A percentile compares a stretch with the other conserved stretches of the same genome.
These are phyloP conservation scores for Mycena vulgaris DNA, from an alignment of 768 basidiomycete species.

Conservation along the genomic window DNA sequence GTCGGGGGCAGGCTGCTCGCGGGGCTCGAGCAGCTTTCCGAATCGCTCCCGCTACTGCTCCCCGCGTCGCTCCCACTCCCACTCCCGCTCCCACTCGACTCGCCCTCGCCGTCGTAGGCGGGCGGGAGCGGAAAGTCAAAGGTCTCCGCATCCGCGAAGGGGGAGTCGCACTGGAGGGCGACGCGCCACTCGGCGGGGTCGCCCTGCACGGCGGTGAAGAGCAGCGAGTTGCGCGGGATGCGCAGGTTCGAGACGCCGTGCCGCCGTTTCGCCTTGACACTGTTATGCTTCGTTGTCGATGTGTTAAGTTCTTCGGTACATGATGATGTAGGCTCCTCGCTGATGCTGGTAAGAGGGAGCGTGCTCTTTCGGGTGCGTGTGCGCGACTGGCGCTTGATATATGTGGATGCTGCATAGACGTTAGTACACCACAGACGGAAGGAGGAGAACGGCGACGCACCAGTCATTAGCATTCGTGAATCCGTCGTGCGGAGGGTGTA, in stretches of 20 bases:
- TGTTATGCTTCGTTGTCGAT: background rate
- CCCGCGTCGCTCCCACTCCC: too few species aligned
- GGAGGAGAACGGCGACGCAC: too few species aligned
- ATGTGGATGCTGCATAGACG: background rate
- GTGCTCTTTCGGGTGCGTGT: background rate
- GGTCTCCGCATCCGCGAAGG: background rate
- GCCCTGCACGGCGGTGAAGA: constrained; percentile 13
- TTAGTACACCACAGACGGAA: too few species aligned
- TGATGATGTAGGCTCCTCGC: background rate
- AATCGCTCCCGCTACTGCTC: background rate
- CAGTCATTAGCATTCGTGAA: too few species aligned
- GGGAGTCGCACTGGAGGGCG: too few species aligned
- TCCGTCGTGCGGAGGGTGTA: too few species aligned
- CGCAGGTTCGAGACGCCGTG: constrained; percentile 33
- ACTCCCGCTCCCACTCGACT: background rate
- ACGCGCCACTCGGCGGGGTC: background rate
- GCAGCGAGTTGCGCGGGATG: constrained; percentile 2
- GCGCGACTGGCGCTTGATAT: background rate
- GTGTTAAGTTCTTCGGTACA: background rate
- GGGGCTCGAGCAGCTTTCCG: background rate
- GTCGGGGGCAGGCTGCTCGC: background rate
- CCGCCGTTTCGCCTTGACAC: constrained; percentile 27
- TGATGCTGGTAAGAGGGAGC: background rate
- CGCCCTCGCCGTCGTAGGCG: background rate
- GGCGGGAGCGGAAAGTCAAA: constrained; percentile 6